Conservation (phyloP, 345 rosid species). For the Diplotaxis tenuifolia region DNA sequence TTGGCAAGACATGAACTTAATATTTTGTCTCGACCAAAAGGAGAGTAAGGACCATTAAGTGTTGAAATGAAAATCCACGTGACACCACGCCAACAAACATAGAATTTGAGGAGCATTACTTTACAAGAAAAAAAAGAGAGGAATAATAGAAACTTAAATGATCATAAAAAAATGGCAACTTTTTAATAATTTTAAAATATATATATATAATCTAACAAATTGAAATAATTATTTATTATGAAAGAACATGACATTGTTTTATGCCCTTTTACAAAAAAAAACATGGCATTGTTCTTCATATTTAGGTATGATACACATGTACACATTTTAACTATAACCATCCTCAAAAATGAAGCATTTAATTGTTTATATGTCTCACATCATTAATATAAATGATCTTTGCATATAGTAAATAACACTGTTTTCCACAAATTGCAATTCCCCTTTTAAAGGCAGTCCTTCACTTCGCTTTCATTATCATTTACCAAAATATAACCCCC, state of each 20-base stretch:
- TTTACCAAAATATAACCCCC: neutral
- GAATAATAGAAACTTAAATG: neutral
- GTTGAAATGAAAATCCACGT: slow-evolving; percentile 9
- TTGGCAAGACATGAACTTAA: neutral
- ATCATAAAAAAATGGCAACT: neutral
- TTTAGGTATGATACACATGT: neutral
- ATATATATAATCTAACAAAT: neutral
- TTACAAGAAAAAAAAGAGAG: neutral
- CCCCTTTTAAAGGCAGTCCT: neutral
- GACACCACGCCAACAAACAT: slow-evolving; percentile 19
- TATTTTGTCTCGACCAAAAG: neutral
- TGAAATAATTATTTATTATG: neutral
- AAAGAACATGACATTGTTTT: neutral
- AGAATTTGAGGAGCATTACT: neutral
- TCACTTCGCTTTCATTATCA: neutral
- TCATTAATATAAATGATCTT: neutral
- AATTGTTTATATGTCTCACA: neutral
- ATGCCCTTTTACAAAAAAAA: too few relatives aligned
- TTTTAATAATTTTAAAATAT: neutral
- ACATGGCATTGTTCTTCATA: neutral
- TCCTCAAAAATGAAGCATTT: neutral
- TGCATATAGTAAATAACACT: neutral
- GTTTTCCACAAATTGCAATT: neutral
- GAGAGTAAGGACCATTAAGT: slow-evolving; percentile 12
- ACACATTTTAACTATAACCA: neutral